Conservation (phyloP, 257 asterid species). For the Jacaranda copaia region DNA sequence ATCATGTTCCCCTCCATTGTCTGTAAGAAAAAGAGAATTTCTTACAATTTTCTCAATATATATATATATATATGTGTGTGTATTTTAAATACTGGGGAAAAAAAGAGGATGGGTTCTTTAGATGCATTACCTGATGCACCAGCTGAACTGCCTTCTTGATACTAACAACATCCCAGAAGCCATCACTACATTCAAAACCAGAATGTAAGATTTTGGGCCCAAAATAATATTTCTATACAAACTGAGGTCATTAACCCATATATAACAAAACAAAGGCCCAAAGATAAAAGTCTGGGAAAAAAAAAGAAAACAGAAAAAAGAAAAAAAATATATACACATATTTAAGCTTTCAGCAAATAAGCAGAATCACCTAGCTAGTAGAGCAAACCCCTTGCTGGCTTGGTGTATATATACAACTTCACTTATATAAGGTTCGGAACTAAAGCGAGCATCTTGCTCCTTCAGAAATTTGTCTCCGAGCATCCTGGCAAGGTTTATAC, state of each 20-base stretch:
- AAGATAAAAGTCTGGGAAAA: not conserved
- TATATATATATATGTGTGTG: too few species aligned
- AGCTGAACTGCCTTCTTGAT: constrained; percentile 63
- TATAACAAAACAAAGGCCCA: too few species aligned
- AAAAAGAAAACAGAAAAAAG: not conserved
- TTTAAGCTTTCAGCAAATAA: constrained; percentile 2
- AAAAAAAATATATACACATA: too few species aligned
- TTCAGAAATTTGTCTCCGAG: constrained; percentile 96
- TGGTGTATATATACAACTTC: constrained; percentile 57
- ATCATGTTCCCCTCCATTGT: constrained; percentile 45
- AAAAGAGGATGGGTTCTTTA: not conserved
- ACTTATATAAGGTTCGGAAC: constrained; percentile 91
- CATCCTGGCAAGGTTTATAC: constrained; percentile 95
- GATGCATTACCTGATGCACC: constrained; percentile 50
- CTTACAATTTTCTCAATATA: too few species aligned
- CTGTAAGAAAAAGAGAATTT: constrained; percentile 37
- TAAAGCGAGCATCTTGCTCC: constrained; percentile 88
- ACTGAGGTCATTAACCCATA: not conserved
- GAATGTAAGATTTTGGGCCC: not conserved
- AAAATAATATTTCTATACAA: not conserved
- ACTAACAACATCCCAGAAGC: constrained; percentile 70
- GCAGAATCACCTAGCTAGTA: constrained; percentile 76
- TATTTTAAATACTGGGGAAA: not conserved
- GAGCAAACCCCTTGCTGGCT: constrained; percentile 65
- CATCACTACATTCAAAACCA: constrained; percentile 54